Base-by-base conservation (phyloP, 108 stramenopile species). In the Pseudonitzschia delicatissima region DNA sequence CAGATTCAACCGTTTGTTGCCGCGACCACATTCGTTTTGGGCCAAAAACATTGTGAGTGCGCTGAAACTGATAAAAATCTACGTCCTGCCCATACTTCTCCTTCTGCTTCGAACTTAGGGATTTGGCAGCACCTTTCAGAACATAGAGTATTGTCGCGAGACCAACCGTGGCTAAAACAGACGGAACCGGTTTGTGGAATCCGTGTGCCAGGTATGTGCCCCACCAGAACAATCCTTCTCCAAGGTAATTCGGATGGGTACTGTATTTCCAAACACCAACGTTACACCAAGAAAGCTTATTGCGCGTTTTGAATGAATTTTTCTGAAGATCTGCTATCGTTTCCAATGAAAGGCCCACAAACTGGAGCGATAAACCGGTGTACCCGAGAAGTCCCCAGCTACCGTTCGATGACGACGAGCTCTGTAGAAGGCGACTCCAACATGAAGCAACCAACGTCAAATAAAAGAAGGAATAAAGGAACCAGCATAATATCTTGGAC, bases 201-300 rank as follows among this genome's bases (percentile, higher is more conserved):
- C 74, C 74, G 20, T 69, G 69, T 15, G 62, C 79, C 31, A 78
- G 37, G 58, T 72, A 81, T 1, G 76, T 74, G 20, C 85, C 85
- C 29, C 74, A 52, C 85, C 85, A 86, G 57, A 86, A 83, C 36
- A 79, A 39, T 8, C 66, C 58, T 71, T 86, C 85, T 17, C 85
- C 85, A 37, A 82, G 64, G 65, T 86, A 86, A 53, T 86, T 82
- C 9, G 82, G 82, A 57, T 82, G 81, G 11, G 71, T 79, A 42
- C 71, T 72, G 40, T 53, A 68, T 51, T 75, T 73, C 79, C 78
- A 86, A 12, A 86, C 44, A 29, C 85, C 82, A 0, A 73, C 73
- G 50, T 78, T 57, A 62, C 85, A 86, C 82, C 82, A 86, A 36
- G 70, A 34, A 40, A 80, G 74, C 32, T 79, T 71, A 69, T 82